phyloP scores from a whole-genome alignment of 192 early-diverging fungal genomes.

The Mortierella alpina region DNA sequence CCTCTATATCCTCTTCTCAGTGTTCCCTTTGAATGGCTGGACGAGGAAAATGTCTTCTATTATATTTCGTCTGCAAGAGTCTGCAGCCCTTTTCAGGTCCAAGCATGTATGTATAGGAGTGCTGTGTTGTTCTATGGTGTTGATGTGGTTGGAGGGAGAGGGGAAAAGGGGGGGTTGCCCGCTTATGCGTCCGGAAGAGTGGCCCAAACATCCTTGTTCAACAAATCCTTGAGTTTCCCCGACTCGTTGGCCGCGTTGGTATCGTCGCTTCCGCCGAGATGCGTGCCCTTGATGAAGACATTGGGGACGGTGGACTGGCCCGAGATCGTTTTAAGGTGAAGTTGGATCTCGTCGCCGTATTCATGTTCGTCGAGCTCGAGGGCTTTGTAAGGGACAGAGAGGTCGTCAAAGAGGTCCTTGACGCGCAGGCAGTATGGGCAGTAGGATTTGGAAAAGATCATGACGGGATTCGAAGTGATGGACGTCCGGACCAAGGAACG shows the following conservation, averaged over 20 bases:
- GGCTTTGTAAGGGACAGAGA: constrained; percentile 62
- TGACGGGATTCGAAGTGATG: constrained; percentile 41
- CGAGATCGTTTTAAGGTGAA: constrained; percentile 58
- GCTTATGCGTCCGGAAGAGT: constrained; percentile 4
- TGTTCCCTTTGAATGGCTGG: no score
- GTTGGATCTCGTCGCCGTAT: constrained; percentile 69
- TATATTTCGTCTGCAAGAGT: no score
- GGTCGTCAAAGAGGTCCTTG: constrained; percentile 64
- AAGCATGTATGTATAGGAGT: no score
- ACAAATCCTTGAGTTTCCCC: constrained; percentile 61
- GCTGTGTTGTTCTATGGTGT: no score
- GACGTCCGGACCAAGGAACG: constrained; percentile 18
- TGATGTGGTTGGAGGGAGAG: no score
- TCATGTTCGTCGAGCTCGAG: constrained; percentile 69
- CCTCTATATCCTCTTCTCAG: no score
- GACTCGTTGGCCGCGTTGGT: constrained; percentile 59
- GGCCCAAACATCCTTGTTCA: constrained; percentile 55
- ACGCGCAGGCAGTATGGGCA: constrained; percentile 74
- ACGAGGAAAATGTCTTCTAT: no score
- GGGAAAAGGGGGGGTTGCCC: no score
- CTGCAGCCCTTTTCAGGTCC: no score
- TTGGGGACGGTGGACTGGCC: constrained; percentile 77
- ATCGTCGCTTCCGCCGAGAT: constrained; percentile 73
- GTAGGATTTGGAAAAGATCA: constrained; percentile 82
- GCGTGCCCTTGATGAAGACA: constrained; percentile 73